phyloP scores from a whole-genome alignment of 805 yeast genomes.

The Pichia phayaonensis region DNA sequence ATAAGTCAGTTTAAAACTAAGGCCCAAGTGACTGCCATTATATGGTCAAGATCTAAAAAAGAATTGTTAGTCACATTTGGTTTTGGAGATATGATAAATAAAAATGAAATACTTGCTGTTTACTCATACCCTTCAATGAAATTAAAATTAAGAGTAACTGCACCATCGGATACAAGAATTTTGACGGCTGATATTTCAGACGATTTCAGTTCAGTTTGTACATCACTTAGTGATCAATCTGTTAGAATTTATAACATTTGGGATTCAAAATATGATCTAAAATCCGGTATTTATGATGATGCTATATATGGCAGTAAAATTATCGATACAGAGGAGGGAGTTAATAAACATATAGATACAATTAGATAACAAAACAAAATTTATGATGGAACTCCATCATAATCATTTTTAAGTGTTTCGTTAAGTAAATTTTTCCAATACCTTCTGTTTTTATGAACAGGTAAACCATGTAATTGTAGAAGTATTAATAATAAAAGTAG shows the following conservation, averaged over 20 bases:
- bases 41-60: slow-evolving; percentile 61
- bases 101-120: slow-evolving; percentile 46
- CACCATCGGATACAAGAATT: slow-evolving; percentile 47
- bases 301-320: slow-evolving; percentile 51
- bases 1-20: slow-evolving; percentile 47
- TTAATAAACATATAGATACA: slow-evolving; percentile 23
- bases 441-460: slow-evolving; percentile 63
- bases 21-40: slow-evolving; percentile 71
- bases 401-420: slow-evolving; percentile 53
- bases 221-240: slow-evolving; percentile 74
- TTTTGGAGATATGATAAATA: slow-evolving; percentile 45
- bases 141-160: slow-evolving; percentile 40
- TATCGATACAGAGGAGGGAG: slow-evolving; percentile 53
- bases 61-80: slow-evolving; percentile 81
- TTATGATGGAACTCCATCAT: slow-evolving; percentile 82
- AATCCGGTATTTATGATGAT: slow-evolving; percentile 21
- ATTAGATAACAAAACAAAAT: slow-evolving; percentile 13
- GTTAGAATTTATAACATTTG: slow-evolving; percentile 70
- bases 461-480: slow-evolving; percentile 53
- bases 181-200: slow-evolving; percentile 64
- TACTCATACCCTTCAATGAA: slow-evolving; percentile 63
- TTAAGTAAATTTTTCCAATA: slow-evolving; percentile 54
- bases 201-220: slow-evolving; percentile 52
- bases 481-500: slow-evolving; percentile 43
- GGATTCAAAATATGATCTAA: slow-evolving; percentile 38